Base-by-base conservation (phyloP, 441 rosid species). In the Daphne laureola region DNA sequence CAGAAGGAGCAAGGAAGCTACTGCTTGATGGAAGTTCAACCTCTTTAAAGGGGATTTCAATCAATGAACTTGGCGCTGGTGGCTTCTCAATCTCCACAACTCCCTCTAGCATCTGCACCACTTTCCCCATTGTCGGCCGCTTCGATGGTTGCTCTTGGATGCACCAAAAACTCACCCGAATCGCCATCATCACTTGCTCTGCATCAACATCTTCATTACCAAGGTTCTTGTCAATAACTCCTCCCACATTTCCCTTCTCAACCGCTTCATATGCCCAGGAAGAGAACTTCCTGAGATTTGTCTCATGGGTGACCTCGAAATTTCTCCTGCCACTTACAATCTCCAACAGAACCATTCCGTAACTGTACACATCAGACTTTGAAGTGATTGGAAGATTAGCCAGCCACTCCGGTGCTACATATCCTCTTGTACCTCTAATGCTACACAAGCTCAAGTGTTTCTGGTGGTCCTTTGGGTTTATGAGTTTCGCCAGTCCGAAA, bases 91-190 rank as follows among this genome's bases (percentile, higher is more conserved):
- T 72, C 42, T 63, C 76, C 17, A 55, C 42, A 7, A 78, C 65
- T 64, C 84, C 84, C 45, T 78, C 84, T 2, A 78, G 71, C 84
- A 78, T 78, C 59, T 75, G 84, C 51, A 78, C 80, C 12, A 78
- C 80, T 52, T 64, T 78, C 17, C 84, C 84, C 78, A 78, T 75
- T 57, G 55, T 75, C 16, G 84, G 84, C 57, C 84, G 68, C 40
- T 70, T 74, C 26, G 68, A 78, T 35, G 87, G 83, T 41, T 73
- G 87, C 57, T 81, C 87, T 58, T 78, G 87, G 46, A 81, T 78
- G 81, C 83, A 78, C 83, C 87, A 81, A 43, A 81, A 78, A 54
- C 79, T 65, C 21, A 78, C 78, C 59, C 58, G 58, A 45, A 75
- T 69, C 46, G 73, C 76, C 55, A 83, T 73, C 12, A 38, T 55